These are phyloP conservation scores for Fusarium sp. DNA, from an alignment of 2,329 filamentous ascomycete species.

Conservation along the genomic window DNA sequence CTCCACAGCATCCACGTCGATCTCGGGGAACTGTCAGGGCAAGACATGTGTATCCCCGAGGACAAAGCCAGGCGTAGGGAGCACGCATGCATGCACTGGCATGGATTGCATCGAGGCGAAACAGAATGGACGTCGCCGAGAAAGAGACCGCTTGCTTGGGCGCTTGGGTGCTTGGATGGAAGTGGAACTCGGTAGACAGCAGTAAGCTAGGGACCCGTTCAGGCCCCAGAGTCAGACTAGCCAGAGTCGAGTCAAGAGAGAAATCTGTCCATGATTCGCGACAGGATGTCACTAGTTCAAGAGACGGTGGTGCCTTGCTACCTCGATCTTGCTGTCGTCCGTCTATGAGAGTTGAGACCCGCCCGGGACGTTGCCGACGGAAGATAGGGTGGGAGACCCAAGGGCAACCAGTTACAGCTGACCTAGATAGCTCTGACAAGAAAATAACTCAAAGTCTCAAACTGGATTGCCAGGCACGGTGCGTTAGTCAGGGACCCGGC, in stretches of 20 bases:
- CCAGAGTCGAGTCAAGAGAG: conserved; percentile 23
- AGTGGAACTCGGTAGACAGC: conserved; percentile 22
- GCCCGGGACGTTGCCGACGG: conserved; percentile 37
- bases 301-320: conserved; percentile 4
- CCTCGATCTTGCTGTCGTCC: conserved; percentile 11
- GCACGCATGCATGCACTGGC: conserved; percentile 12
- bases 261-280: conserved; percentile 39
- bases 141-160: conserved; percentile 28
- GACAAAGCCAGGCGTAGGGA: conserved; percentile 31
- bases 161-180: conserved; percentile 6
- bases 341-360: conserved; percentile 23
- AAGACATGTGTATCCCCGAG: conserved; percentile 8
- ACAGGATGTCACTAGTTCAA: conserved; percentile 30
- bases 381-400: conserved; percentile 19
- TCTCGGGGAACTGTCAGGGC: conserved; percentile 18
- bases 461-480: conserved; percentile 39
- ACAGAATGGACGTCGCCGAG: conserved; percentile 28
- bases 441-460: conserved; percentile 42
- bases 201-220: conserved; percentile 10
- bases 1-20: conserved; percentile 19
- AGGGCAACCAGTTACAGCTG: conserved; percentile 22
- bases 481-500: conserved; percentile 43
- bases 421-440: conserved; percentile 1
- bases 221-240: conserved; percentile 16
- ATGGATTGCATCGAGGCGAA: conserved; percentile 25